phyloP scores from a whole-genome alignment of 2,329 filamentous ascomycete genomes.

The Sclerotinia borealis region DNA sequence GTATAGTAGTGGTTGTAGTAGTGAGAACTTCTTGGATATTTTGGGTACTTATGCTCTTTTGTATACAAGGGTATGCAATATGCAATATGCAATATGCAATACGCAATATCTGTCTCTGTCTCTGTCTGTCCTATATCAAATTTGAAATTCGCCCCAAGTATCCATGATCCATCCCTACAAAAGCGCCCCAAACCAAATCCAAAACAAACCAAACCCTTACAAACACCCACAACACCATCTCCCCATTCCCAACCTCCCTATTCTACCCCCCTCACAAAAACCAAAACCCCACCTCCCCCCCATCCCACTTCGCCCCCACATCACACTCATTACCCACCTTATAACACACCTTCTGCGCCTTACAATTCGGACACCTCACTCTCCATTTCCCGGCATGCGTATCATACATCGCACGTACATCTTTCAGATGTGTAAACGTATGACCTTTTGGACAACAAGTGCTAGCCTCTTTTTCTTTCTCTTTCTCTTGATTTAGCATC shows the following conservation, averaged over 20 bases:
- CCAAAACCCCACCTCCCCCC: background rate
- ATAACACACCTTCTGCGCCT: background rate
- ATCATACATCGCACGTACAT: background rate
- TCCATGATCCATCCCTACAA: no score
- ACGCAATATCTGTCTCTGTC: no score
- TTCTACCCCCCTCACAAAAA: background rate
- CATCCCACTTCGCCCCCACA: background rate
- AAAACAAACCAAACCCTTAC: no score
- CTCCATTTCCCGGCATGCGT: background rate
- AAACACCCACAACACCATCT: background rate
- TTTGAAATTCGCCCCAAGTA: no score
- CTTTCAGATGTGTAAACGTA: background rate
- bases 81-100: no score
- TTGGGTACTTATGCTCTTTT: no score
- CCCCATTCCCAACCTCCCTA: no score
- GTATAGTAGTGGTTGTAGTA: no score
- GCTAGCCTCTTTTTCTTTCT: background rate
- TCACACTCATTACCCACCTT: background rate
- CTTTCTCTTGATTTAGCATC: no score
- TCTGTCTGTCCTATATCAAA: no score
- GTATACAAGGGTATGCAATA: no score
- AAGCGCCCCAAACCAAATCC: background rate
- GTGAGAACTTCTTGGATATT: no score
- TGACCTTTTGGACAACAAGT: constrained; percentile 5
- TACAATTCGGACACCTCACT: background rate